These are phyloP conservation scores for Cladosporium velox DNA, from an alignment of 2,329 filamentous ascomycete species.

Conservation along the genomic window DNA sequence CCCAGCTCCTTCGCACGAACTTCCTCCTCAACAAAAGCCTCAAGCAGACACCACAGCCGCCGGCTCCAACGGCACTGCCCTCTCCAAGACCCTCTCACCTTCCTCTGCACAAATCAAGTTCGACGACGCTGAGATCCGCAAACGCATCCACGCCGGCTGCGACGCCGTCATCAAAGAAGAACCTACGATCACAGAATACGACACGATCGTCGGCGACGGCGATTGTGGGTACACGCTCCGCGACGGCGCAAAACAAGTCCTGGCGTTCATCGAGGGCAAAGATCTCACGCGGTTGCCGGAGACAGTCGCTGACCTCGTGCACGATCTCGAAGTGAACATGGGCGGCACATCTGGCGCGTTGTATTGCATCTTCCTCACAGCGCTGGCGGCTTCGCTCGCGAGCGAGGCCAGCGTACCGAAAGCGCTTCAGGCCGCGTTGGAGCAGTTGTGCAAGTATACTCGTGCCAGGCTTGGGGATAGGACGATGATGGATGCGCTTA, in stretches of 20 bases:
- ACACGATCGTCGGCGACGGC: conserved; percentile 41
- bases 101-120: conserved; percentile 27
- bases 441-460: conserved; percentile 38
- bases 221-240: conserved; percentile 42
- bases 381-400: conserved; percentile 33
- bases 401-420: conserved; percentile 27
- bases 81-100: conserved; percentile 18
- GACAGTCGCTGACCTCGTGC: conserved; percentile 33
- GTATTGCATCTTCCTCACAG: conserved; percentile 41
- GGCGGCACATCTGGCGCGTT: conserved; percentile 40
- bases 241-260: conserved; percentile 39
- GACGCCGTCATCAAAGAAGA: conserved; percentile 38
- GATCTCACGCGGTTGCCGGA: conserved; percentile 34
- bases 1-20: conserved; percentile 31
- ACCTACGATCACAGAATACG: conserved; percentile 40
- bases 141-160: conserved; percentile 36
- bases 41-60: conserved; percentile 26
- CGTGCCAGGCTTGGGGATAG: conserved; percentile 38
- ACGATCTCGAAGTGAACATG: conserved; percentile 41
- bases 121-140: conserved; percentile 32
- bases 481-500: conserved; percentile 42
- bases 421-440: conserved; percentile 33
- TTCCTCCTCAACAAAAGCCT: conserved; percentile 31
- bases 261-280: conserved; percentile 36
- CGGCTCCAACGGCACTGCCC: conserved; percentile 15